Evolutionary conservation across 352 stramenopile species (phyloP), one percentile per base, ranked within the genome.

Genomic region (Globisporangium radiosum): DNA sequence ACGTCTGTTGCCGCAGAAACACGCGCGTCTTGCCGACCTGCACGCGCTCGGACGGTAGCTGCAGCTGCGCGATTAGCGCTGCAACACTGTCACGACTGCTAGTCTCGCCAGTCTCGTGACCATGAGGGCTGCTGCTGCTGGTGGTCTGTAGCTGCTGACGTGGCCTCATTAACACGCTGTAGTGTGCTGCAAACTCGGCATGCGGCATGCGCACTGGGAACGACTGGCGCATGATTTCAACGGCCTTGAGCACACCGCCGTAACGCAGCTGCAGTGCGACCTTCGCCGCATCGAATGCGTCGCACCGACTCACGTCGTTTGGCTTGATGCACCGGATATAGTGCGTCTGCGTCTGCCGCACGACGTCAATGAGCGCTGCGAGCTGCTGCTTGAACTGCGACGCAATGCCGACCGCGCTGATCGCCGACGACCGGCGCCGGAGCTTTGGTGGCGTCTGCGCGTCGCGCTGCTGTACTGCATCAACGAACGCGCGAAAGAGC

Each of bases 321-420:
- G 97, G 97, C 73, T 99, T 99, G 50, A 99, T 89, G 69, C 97
- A 99, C 38, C 97, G 91, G 65, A 99, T 97, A 71, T 99, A 99
- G 71, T 99, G 97, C 39, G 96, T 97, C 55, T 95, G 75, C 5
- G 96, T 99, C 55, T 88, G 76, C 37, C 98, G 90, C 37, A 99
- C 97, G 11, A 95, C 85, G 19, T 92, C 73, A 25, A 98, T 81
- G 14, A 99, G 78, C 38, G 82, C 81, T 33, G 90, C 89, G 14
- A 99, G 76, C 59, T 98, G 95, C 40, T 88, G 77, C 51, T 91
- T 92, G 66, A 98, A 98, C 64, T 98, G 87, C 45, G 87, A 96
- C 25, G 85, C 92, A 52, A 98, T 88, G 6, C 81, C 83, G 2
- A 85, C 69, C 7, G 82, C 71, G 38, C 73, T 77, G 38, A 94